Base-by-base conservation (phyloP, 331 rosid species). In the Pyrus hybrid region DNA sequence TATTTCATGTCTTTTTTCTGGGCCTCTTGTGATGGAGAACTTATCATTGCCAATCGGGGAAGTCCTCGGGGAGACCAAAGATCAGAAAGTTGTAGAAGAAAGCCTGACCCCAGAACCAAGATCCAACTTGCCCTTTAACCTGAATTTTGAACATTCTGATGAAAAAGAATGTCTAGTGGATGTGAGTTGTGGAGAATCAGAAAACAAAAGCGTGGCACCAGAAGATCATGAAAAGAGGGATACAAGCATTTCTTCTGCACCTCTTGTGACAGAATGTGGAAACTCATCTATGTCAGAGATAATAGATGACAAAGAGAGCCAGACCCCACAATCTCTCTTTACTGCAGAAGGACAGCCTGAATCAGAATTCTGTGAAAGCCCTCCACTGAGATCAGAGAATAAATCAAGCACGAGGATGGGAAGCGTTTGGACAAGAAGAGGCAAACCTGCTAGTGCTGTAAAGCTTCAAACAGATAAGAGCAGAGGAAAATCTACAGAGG, bases 401-500 rank as follows among this genome's bases (percentile, higher is more conserved):
- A 73, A 71, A 56, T 33, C 79, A 57, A 41, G 69, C 78, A 69
- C 35, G 57, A 35, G 54, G 72, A 41, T 41, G 47, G 53, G 56
- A 43, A 87, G 83, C 77, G 78, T 83, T 85, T 86, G 91, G 96
- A 82, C 85, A 49, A 89, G 88, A 83, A 88, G 90, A 77, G 92
- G 89, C 63, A 90, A 85, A 86, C 86, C 85, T 81, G 80, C 77
- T 37, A 87, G 87, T 83, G 88, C 81, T 79, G 86, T 86, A 77
- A 83, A 63, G 74, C 77, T 81, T 74, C 83, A 35, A 77, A 85
- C 84, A 21, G 82, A 86, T 43, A 76, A 41, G 77, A 83, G 82
- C 63, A 78, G 82, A 84, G 61, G 73, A 26, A 72, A 66, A 77
- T 54, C 37, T 47, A 70, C 30, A 43, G 80, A 41, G 25, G 69